Evolutionary conservation across 768 basidiomycete species (phyloP).

Genomic region (Naganishia friedmannii): DNA sequence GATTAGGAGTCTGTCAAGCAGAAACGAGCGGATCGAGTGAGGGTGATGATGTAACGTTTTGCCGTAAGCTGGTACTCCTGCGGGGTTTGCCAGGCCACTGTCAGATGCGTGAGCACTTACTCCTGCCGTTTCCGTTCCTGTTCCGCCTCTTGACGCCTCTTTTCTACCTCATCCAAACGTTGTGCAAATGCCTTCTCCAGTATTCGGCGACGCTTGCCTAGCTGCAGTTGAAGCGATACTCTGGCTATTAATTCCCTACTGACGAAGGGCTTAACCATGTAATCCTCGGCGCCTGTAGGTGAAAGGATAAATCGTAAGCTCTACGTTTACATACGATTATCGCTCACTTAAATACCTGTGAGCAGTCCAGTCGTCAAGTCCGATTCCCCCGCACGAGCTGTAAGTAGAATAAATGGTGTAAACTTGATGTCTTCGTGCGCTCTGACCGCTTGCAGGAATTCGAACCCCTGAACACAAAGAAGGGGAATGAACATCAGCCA

Average conservation of each 20-base stretch:
- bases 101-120: too few species aligned
- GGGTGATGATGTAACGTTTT: too few species aligned
- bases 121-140: slow-evolving; percentile 53
- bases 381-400: slow-evolving; percentile 40
- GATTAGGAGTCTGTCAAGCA: slow-evolving; percentile 43
- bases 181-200: slow-evolving; percentile 43
- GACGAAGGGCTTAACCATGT: slow-evolving; percentile 54
- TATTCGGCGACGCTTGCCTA: slow-evolving; percentile 50
- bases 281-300: slow-evolving; percentile 33
- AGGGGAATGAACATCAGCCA: too few species aligned
- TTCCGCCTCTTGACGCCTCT: slow-evolving; percentile 46
- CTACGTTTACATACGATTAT: neutral
- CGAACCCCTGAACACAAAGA: slow-evolving; percentile 33
- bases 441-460: slow-evolving; percentile 31
- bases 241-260: slow-evolving; percentile 17
- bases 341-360: slow-evolving; percentile 40
- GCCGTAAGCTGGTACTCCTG: too few species aligned
- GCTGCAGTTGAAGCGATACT: slow-evolving; percentile 41
- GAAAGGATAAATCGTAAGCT: slow-evolving; percentile 4
- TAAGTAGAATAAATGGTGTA: slow-evolving; percentile 37
- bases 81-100: too few species aligned
- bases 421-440: slow-evolving; percentile 11
- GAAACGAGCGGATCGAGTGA: too few species aligned
- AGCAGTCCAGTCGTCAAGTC: slow-evolving; percentile 53
- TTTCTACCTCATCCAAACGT: slow-evolving; percentile 44